These are phyloP conservation scores for Periconia digitata DNA, from an alignment of 2,329 filamentous ascomycete species.

Conservation along the genomic window DNA sequence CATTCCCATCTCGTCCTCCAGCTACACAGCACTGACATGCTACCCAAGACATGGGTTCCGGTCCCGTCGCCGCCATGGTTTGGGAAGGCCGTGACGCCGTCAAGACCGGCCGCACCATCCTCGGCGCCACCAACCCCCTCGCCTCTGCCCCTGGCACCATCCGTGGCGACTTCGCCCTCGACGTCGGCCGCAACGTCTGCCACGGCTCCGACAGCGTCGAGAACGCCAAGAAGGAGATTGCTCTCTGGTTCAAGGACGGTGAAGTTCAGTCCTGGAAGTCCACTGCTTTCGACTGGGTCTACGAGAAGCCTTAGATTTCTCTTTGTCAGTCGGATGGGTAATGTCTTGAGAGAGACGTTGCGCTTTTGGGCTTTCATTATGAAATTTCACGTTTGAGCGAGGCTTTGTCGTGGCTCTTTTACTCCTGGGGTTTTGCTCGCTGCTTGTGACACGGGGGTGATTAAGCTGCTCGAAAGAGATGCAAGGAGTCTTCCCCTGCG, in stretches of 20 bases:
- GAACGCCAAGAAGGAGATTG: constrained; percentile 99
- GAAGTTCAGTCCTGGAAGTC: constrained; percentile 86
- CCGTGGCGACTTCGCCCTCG: constrained; percentile 88
- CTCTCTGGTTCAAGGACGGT: constrained; percentile 92
- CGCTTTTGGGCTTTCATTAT: too few species aligned
- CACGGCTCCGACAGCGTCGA: constrained; percentile 99
- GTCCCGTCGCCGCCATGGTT: constrained; percentile 98
- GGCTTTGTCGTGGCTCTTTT: not conserved
- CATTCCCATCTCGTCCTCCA: not conserved
- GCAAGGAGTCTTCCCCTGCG: not conserved
- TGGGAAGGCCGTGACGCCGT: constrained; percentile 99
- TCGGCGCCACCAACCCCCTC: constrained; percentile 98
- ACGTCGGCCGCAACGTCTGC: constrained; percentile 98
- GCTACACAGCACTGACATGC: constrained; percentile 8
- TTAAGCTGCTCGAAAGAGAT: not conserved
- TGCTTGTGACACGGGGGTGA: not conserved
- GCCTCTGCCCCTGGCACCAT: constrained; percentile 96
- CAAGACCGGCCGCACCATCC: constrained; percentile 95
- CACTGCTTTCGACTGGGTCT: constrained; percentile 89
- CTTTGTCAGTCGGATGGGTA: not conserved
- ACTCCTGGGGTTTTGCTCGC: not conserved
- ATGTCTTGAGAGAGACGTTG: too few species aligned
- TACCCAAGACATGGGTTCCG: constrained; percentile 83
- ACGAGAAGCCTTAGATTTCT: constrained; percentile 71
- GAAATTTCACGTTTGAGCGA: too few species aligned